phyloP scores from a whole-genome alignment of 257 asterid species.

The Nicotiana sylvestris region DNA sequence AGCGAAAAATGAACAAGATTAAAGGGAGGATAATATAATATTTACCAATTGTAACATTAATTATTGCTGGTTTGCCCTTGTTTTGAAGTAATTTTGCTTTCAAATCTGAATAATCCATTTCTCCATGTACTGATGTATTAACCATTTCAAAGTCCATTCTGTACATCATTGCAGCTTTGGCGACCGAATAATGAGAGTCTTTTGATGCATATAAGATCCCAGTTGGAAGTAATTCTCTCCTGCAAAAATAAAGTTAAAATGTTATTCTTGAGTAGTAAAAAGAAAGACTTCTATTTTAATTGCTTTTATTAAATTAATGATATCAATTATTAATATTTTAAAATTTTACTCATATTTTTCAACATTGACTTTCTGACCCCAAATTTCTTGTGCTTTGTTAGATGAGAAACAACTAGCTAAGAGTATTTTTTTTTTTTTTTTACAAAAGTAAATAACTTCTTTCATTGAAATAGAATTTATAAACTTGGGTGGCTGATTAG shows the following conservation, averaged over 20 bases:
- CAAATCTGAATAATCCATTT: slow-evolving; percentile 21
- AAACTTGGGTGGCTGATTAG: background rate
- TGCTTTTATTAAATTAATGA: too few species aligned
- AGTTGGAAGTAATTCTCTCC: slow-evolving; percentile 20
- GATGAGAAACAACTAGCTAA: background rate
- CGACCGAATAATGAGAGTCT: slow-evolving; percentile 22
- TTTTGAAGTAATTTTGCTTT: slow-evolving; percentile 15
- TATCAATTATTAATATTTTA: background rate
- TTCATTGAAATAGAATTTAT: background rate
- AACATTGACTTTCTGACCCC: background rate
- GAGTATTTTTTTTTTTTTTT: background rate
- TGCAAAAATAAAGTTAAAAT: background rate
- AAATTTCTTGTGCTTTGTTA: background rate
- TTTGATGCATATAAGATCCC: slow-evolving; percentile 22
- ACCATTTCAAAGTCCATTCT: slow-evolving; percentile 18
- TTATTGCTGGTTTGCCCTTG: slow-evolving; percentile 23
- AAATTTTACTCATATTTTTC: background rate
- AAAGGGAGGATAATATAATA: background rate
- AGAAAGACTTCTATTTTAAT: too few species aligned
- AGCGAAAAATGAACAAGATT: background rate
- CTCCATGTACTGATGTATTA: slow-evolving; percentile 12
- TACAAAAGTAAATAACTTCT: background rate
- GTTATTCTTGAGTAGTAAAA: too few species aligned
- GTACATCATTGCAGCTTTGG: slow-evolving; percentile 23
- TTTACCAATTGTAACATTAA: slow-evolving; percentile 22